Base-by-base conservation (phyloP, 1,139 yeast species). In the Suhomyces guaymorum region DNA sequence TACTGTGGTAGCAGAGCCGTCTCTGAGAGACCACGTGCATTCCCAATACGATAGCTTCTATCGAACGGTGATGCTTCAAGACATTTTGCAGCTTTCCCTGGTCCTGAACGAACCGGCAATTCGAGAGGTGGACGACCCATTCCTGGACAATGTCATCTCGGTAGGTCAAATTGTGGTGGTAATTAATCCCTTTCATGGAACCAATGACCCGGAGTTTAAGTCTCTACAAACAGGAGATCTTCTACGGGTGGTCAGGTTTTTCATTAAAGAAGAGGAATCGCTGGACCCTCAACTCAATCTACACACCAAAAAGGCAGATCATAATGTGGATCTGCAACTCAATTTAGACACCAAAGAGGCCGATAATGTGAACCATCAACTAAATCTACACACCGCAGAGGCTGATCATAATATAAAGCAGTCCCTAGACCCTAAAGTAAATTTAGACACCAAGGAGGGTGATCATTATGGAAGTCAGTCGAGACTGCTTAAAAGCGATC, bases 121-220 rank as follows among this genome's bases (percentile, higher is more conserved):
- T 20, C 49, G 48, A 24, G 46, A 49, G 25, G 64, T 64, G 1
- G 35, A 47, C 12, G 73, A 67, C 36, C 63, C 62, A 3, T 62
- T 49, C 30, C 64, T 62, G 54, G 46, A 51, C 4, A 50, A 46
- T 12, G 30, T 32, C 11, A 62, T 67, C 9, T 28, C 44, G 1
- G 47, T 63, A 6, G 73, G 73, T 2, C 61, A 57, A 1, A 52
- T 63, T 10, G 72, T 65, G 4, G 69, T 64, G n/a, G 68, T 63
- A 3, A 57, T 65, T 4, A 54, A 57, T 27, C 61, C 63, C 7
- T 66, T 56, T 32, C 46, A 48, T 22, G 65, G 64, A 0, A 39
- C 28, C 1, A 42, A 33, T 11, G 49, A 46, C 3, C 37, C 39
- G 28, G 68, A 64, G 31, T 61, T 63, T 39, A 36, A 35, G 3